These are phyloP conservation scores for Neurospora sp. DNA, from an alignment of 495 filamentous ascomycete genomes.

Conservation along the genomic window DNA sequence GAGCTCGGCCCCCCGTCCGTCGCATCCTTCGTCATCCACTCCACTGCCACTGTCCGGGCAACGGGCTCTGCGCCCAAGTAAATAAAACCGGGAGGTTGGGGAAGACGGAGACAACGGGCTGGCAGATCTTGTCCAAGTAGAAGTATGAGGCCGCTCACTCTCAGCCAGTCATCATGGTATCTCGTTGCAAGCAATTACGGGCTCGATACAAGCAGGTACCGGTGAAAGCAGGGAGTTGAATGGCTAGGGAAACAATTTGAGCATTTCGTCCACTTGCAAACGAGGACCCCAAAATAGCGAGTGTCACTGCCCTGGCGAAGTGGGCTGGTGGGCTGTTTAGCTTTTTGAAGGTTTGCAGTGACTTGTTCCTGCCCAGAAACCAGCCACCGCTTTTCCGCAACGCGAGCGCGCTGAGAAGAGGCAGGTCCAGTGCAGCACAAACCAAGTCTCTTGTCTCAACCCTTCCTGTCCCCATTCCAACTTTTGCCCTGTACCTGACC, in stretches of 20 bases:
- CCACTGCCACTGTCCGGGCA: slow-evolving; percentile 14
- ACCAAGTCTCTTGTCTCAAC: neutral
- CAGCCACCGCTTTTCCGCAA: neutral
- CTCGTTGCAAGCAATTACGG: neutral
- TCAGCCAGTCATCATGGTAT: slow-evolving; percentile 10
- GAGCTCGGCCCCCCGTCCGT: neutral
- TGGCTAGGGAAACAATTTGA: neutral
- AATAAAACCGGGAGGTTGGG: slow-evolving; percentile 27
- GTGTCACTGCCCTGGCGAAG: neutral
- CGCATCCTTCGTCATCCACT: slow-evolving; percentile 2
- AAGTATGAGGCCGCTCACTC: neutral
- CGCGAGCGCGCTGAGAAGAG: neutral
- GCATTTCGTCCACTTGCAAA: neutral
- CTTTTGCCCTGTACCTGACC: neutral
- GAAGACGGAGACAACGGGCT: slow-evolving; percentile 7
- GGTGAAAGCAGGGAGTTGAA: neutral
- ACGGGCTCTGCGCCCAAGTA: slow-evolving; percentile 16
- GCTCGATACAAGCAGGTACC: neutral
- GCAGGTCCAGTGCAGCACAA: neutral
- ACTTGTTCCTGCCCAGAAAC: neutral
- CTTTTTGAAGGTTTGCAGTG: neutral
- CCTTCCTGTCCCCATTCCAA: neutral
- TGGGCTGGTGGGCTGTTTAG: neutral
- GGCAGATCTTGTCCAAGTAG: neutral
- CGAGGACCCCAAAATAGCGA: neutral